These are phyloP conservation scores for Fusarium sp. DNA, from an alignment of 2,329 filamentous ascomycete genomes.

Conservation along the genomic window DNA sequence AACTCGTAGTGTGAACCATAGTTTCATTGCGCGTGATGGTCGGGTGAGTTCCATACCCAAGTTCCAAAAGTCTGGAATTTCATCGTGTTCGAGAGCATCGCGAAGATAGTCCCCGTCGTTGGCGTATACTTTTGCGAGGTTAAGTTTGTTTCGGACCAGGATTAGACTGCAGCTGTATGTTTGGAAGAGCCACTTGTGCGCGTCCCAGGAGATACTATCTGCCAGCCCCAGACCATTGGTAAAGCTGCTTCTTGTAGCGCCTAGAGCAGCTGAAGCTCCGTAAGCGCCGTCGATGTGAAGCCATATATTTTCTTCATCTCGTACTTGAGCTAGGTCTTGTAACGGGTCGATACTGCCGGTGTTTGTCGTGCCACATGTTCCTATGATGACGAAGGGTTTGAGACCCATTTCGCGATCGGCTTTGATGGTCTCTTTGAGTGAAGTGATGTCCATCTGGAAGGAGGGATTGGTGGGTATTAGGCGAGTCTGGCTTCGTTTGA, in stretches of 20 bases:
- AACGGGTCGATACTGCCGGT: slow-evolving; percentile 10
- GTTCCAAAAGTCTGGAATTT: slow-evolving; percentile 25
- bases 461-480: neutral
- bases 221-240: neutral
- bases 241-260: neutral
- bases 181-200: slow-evolving; percentile 47
- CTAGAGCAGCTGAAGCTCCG: slow-evolving; percentile 8
- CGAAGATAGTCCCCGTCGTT: slow-evolving; percentile 21
- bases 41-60: slow-evolving; percentile 15
- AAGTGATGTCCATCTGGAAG: neutral
- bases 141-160: neutral
- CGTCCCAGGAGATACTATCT: slow-evolving; percentile 27
- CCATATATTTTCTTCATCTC: slow-evolving; percentile 10
- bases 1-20: slow-evolving; percentile 18
- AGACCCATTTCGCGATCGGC: neutral
- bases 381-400: slow-evolving; percentile 8
- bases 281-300: slow-evolving; percentile 22
- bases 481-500: neutral
- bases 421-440: neutral
- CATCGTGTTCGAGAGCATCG: slow-evolving; percentile 17
- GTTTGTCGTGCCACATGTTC: slow-evolving; percentile 17
- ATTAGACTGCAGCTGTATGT: slow-evolving; percentile 27
- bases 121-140: slow-evolving; percentile 3
- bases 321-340: neutral
- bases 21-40: slow-evolving; percentile 8